Percentiles rank a stretch among this genome's conserved stretches.
These are phyloP conservation scores for Trypethelium eluteriae DNA, from an alignment of 495 filamentous ascomycete species.

Conservation along the genomic window DNA sequence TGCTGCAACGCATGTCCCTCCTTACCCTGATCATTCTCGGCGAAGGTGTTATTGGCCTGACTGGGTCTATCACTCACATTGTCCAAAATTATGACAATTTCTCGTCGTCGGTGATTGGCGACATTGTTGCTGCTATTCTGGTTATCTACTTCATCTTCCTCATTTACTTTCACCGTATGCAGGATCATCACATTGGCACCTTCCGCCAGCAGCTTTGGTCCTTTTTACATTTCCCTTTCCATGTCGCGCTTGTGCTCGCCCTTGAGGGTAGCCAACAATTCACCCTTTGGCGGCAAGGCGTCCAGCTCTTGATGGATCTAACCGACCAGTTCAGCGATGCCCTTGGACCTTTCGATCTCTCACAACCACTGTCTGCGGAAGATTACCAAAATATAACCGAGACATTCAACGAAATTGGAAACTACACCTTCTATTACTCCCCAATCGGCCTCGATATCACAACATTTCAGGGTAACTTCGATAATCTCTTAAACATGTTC, in stretches of 20 bases:
- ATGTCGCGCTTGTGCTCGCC: constrained; percentile 55
- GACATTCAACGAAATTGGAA: not conserved
- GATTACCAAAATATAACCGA: not conserved
- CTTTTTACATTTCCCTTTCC: constrained; percentile 62
- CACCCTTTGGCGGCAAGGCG: constrained; percentile 24
- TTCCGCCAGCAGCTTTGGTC: constrained; percentile 57
- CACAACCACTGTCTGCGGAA: not conserved
- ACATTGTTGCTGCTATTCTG: constrained; percentile 31
- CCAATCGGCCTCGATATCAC: not conserved
- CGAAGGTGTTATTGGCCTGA: constrained; percentile 51
- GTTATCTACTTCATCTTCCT: constrained; percentile 59
- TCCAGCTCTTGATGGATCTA: not conserved
- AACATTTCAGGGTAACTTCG: not conserved
- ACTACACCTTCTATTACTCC: not conserved
- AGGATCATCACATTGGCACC: constrained; percentile 44
- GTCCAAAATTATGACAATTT: constrained; percentile 48
- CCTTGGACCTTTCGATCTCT: not conserved
- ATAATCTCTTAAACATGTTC: not conserved
- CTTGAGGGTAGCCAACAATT: constrained; percentile 44
- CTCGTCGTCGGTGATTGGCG: constrained; percentile 43
- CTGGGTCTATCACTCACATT: constrained; percentile 48
- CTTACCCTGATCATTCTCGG: constrained; percentile 64
- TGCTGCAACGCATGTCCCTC: constrained; percentile 59
- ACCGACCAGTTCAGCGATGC: not conserved
- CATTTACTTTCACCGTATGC: constrained; percentile 59